Evolutionary conservation across 768 basidiomycete genomes (phyloP).

Genomic region (Lactifluus piperatus): DNA sequence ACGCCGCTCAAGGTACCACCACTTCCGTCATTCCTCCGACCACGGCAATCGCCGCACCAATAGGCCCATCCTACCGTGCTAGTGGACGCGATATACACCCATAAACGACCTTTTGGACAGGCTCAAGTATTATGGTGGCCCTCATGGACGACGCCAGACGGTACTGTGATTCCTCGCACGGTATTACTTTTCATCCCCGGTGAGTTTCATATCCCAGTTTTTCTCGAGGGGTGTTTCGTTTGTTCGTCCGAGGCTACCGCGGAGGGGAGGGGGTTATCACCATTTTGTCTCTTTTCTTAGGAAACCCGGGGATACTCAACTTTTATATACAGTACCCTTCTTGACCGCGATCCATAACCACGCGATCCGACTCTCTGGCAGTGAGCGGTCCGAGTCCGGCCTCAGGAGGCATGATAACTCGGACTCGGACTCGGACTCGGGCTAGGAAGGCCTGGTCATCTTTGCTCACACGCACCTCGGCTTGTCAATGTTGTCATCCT

Average conservation of each 20-base stretch:
- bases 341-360: slow-evolving; percentile 41
- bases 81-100: slow-evolving; percentile 28
- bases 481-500: too few relatives aligned
- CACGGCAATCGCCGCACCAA: slow-evolving; percentile 7
- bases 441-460: too few relatives aligned
- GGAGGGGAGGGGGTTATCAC: too few relatives aligned
- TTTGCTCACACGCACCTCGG: too few relatives aligned
- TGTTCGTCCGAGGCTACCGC: too few relatives aligned
- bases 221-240: too few relatives aligned
- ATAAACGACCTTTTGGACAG: slow-evolving; percentile 31
- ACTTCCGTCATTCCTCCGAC: slow-evolving; percentile 21
- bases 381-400: too few relatives aligned
- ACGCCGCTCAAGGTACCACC: too few relatives aligned
- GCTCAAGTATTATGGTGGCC: slow-evolving; percentile 51
- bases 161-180: not conserved
- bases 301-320: slow-evolving; percentile 51
- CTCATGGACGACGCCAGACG: slow-evolving; percentile 18
- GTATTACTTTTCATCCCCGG: slow-evolving; percentile 17
- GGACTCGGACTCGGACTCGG: too few relatives aligned
- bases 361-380: too few relatives aligned
- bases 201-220: not conserved
- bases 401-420: too few relatives aligned
- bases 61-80: not conserved
- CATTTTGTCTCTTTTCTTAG: slow-evolving; percentile 27
- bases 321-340: slow-evolving; percentile 67